Base-by-base conservation (phyloP, 257 asterid species). In the Penstemon davidsonii region DNA sequence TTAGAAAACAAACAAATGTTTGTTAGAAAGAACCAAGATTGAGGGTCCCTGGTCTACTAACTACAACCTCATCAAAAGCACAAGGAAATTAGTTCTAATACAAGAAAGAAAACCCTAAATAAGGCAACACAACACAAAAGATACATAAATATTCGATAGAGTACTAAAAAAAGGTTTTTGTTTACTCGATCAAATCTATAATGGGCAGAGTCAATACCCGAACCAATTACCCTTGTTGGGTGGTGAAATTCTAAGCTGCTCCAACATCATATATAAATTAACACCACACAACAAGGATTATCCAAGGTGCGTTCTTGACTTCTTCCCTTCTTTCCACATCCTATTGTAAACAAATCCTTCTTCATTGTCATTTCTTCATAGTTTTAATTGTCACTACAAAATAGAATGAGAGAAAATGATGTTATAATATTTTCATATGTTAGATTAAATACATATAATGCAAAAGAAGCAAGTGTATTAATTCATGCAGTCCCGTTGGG, bases 171-270 rank as follows among this genome's bases (percentile, higher is more conserved):
- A 62, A 76, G 80, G 75, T 64, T 43, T 72, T 70, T 41, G 71
- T 71, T 70, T 65, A 46, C 76, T 70, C 19, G 33, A 25, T 25
- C 33, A 7, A 6, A 49, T 53, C 51, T 49, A 5, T 62, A 43
- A 62, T 52, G 38, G 66, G 74, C 68, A 52, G 77, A 87, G 89
- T 87, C 95, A 87, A 87, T 87, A 80, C 88, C 88, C 95, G 95
- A 87, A 85, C 89, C 95, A 60, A 64, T 54, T 53, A 78, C 79
- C 85, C 85, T 87, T 70, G 81, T 86, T 50, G 69, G 54, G 64
- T 71, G 82, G 78, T 79, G 82, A 76, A 76, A 62, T 64, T 49
- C 55, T 12, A 44, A 38, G 55, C 33, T 54, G 9, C 11, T 25
- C 33, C 33, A 25, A 7, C 1, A 0, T 46, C 0, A 46, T 6